Base-by-base conservation (phyloP, 2,329 filamentous ascomycete species). In the Cercospora berteroae region DNA sequence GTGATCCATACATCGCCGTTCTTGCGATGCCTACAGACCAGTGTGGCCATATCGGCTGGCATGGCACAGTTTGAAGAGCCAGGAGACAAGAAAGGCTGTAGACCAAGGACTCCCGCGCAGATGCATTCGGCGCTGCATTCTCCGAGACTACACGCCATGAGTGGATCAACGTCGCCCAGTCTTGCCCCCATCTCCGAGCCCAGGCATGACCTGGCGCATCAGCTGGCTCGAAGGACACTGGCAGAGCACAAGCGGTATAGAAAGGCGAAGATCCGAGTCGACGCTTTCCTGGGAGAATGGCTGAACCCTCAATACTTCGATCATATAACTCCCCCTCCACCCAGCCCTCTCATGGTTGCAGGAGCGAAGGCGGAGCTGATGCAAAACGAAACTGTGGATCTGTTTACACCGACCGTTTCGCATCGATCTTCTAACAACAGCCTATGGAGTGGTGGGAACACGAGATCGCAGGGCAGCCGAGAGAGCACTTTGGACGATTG, bases 211-310 rank as follows among this genome's bases (percentile, higher is more conserved):
- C 75, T 80, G 29, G 77, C 77, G 18, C 75, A 79, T 44, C 76
- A 79, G 29, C 67, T 76, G 39, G 74, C 74, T 10, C 68, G 77
- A 20, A 79, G 77, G 60, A 71, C 75, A 7, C 64, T 77, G 20
- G 75, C 75, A 12, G 75, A 76, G 36, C 78, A 77, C 5, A 78
- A 79, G 29, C 74, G 79, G 18, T 70, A 75, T 67, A 67, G 73
- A 12, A 90, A 87, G 70, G 82, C 87, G 3, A 84, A 89, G 9
- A 81, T 99, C 58, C 90, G 95, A 0, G 85, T 99, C 5, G 95
- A 99, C 79, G 90, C 94, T 0, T 97, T 96, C 76, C 84, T 99
- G 0, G 94, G 95, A 59, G 95, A 99, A 83, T 99, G 95, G 95
- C 84, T 98, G 31, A 92, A 91, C 1, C 92, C 93, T 1, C 90